phyloP scores from a whole-genome alignment of 2,329 filamentous ascomycete genomes.

The Aspergillus sp. region DNA sequence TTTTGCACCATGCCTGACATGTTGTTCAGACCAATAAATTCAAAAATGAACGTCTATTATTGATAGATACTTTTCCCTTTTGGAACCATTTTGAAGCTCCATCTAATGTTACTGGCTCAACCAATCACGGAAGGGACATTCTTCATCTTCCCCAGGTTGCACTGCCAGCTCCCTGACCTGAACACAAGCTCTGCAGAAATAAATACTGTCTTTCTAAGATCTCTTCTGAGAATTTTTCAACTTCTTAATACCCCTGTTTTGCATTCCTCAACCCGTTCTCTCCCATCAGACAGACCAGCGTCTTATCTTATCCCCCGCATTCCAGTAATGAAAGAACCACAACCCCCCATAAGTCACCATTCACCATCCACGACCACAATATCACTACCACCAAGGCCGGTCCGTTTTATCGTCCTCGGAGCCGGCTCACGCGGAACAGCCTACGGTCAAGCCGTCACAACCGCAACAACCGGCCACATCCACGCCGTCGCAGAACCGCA shows the following conservation, averaged over 20 bases:
- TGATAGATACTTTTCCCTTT: too few relatives aligned
- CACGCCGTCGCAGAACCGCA: conserved; percentile 76
- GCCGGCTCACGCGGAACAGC: conserved; percentile 71
- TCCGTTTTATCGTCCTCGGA: conserved; percentile 71
- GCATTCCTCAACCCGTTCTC: background rate
- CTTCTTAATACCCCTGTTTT: background rate
- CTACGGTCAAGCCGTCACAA: conserved; percentile 63
- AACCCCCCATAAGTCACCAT: conserved; percentile 1
- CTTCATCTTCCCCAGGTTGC: conserved; percentile 1
- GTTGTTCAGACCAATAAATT: too few relatives aligned
- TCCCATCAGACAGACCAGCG: background rate
- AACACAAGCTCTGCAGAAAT: too few relatives aligned
- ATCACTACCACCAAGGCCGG: conserved; percentile 18
- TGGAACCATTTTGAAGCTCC: too few relatives aligned
- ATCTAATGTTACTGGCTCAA: too few relatives aligned
- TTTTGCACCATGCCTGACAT: too few relatives aligned
- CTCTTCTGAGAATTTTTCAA: background rate
- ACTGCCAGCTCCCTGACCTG: background rate
- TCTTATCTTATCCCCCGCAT: background rate
- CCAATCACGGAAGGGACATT: background rate
- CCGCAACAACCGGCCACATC: conserved; percentile 61
- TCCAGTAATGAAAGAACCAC: conserved; percentile 16
- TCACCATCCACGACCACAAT: background rate
- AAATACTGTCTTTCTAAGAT: background rate
- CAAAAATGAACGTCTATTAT: too few relatives aligned